These are phyloP conservation scores for Zymoseptoria pseudotritici DNA, from an alignment of 2,329 filamentous ascomycete genomes.

Conservation along the genomic window DNA sequence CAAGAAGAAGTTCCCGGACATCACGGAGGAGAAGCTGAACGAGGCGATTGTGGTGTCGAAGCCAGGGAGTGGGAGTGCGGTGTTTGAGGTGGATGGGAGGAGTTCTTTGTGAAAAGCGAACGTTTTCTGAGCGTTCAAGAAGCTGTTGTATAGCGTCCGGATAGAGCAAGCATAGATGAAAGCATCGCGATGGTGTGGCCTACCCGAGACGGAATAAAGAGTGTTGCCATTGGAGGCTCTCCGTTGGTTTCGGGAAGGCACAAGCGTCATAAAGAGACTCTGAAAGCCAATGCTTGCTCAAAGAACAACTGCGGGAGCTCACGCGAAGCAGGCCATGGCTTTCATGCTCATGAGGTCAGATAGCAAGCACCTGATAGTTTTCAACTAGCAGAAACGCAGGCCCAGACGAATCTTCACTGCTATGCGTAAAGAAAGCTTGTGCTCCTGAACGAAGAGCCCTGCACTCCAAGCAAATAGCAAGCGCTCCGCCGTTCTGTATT, in stretches of 20 bases:
- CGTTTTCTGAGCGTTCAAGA: constrained; percentile 31
- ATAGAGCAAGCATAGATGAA: neutral
- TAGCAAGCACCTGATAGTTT: neutral
- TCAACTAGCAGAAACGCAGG: neutral
- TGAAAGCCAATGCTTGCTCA: too few species aligned
- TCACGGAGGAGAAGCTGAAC: constrained; percentile 64
- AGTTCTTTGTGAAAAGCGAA: constrained; percentile 5
- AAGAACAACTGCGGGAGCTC: too few species aligned
- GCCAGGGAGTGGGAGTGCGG: constrained; percentile 62
- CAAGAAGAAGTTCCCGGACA: constrained; percentile 58
- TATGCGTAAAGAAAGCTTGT: neutral
- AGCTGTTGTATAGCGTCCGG: neutral
- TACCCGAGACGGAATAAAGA: too few species aligned
- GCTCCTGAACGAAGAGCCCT: neutral
- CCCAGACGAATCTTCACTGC: neutral
- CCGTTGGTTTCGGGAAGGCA: too few species aligned
- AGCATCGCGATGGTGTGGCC: neutral
- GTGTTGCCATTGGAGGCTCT: too few species aligned
- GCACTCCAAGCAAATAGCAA: neutral
- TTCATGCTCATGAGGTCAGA: neutral
- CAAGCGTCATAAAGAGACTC: too few species aligned
- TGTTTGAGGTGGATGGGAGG: constrained; percentile 26
- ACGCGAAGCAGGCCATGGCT: neutral
- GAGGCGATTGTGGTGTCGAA: constrained; percentile 83
- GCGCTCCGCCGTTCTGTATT: too few species aligned